Conservation (phyloP, 306 rosid genomes). For the Citrullus colocynthis region DNA sequence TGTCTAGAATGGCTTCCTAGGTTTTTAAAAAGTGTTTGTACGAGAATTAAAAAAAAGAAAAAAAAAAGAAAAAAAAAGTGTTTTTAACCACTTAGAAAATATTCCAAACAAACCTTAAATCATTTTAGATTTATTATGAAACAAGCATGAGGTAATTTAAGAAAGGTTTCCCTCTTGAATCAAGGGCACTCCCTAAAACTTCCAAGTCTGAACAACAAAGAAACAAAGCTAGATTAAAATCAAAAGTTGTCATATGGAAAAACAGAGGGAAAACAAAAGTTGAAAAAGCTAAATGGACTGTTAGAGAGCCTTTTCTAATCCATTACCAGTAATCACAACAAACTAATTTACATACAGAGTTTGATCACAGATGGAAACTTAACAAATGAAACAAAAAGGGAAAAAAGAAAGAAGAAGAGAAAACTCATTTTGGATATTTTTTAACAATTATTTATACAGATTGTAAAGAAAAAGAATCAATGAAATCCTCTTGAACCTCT, state of each 20-base stretch:
- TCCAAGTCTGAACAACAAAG: not conserved
- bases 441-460: not conserved
- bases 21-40: too few relatives aligned
- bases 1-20: too few relatives aligned
- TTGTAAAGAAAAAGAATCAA: conserved; percentile 12
- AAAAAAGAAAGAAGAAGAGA: not conserved
- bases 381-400: not conserved
- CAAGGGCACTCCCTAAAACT: too few relatives aligned
- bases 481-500: conserved; percentile 63
- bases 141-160: too few relatives aligned
- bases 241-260: not conserved
- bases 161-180: too few relatives aligned
- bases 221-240: not conserved
- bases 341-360: conserved; percentile 1
- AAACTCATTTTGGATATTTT: not conserved
- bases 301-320: not conserved
- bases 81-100: too few relatives aligned
- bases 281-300: not conserved
- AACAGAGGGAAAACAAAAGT: not conserved
- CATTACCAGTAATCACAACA: conserved; percentile 1
- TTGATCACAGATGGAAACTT: not conserved
- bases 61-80: too few relatives aligned
- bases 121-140: too few relatives aligned
- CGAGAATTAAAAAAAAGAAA: too few relatives aligned
- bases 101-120: too few relatives aligned